Evolutionary conservation across 306 rosid species (phyloP), one percentile per base, ranked within the genome.

Genomic region (Ochetophila trinervis): DNA sequence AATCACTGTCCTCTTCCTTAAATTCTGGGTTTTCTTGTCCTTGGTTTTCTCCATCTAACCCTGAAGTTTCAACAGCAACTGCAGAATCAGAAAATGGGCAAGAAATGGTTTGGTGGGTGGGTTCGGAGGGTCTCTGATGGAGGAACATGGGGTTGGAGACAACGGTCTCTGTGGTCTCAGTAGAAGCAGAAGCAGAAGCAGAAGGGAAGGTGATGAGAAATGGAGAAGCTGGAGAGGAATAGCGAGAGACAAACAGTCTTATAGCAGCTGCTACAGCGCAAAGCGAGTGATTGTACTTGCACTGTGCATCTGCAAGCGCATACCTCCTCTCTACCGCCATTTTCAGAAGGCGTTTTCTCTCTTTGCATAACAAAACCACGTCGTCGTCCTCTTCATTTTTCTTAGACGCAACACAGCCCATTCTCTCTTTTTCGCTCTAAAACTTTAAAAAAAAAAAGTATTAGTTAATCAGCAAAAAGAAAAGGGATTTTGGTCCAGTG

Each of bases 321-420:
- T 59, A 63, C 75, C 79, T 69, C 9, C 66, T 14, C 75, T 69
- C 75, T 44, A 69, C 55, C 23, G 75, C 79, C 62, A 57, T 30
- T 32, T 57, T 69, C 55, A 69, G 53, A 49, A 56, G 55, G 3
- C 57, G 34, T 14, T 75, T 75, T 52, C 67, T 68, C 51, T 63
- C 71, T 13, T 57, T 63, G 32, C 75, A 75, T 17, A 75, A 56
- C 30, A 27, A 55, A 16, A 75, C 71, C 13, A 69, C 75, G 58
- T 69, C 70, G 22, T 68, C 60, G 48, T 40, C 70, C 10, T 48
- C 79, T 5, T 47, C 71, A 18, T 13, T 15, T 44, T 57, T 68
- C 75, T 16, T 75, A 17, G 75, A 69, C 37, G 19, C 48, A 62
- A 32, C 79, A 57, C 79, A 68, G 4, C 79, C 79, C 79, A 75